These are phyloP conservation scores for Komagataella populi DNA, from an alignment of 805 yeast species.

Conservation along the genomic window DNA sequence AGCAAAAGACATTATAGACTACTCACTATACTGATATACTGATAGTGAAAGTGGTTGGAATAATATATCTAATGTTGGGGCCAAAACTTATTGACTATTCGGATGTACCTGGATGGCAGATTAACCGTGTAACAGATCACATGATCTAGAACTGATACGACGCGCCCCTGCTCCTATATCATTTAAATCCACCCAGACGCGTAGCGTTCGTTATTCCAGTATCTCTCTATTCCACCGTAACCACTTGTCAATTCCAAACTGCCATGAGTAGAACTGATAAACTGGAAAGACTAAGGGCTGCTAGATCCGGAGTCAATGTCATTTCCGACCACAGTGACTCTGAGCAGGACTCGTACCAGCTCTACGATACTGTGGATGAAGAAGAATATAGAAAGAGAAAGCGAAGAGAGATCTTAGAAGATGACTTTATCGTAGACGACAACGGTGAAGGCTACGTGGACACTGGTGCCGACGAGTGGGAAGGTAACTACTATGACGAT, in stretches of 20 bases:
- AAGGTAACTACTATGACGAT: constrained; percentile 42
- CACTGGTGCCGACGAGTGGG: constrained; percentile 89
- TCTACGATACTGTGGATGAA: constrained; percentile 86
- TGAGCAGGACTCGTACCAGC: constrained; percentile 23
- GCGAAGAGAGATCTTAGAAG: constrained; percentile 69
- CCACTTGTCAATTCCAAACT: background rate
- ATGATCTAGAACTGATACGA: background rate
- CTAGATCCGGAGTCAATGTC: constrained; percentile 28
- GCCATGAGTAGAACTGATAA: constrained; percentile 30
- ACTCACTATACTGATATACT: background rate
- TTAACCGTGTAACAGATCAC: background rate
- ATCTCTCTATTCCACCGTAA: background rate
- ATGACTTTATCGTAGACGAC: constrained; percentile 91
- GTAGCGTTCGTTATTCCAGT: background rate
- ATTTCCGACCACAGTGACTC: constrained; percentile 24
- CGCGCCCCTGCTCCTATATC: background rate
- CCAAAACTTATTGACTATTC: background rate
- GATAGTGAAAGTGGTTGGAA: background rate
- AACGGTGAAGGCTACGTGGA: constrained; percentile 91
- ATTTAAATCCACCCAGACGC: background rate
- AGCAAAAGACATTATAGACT: constrained; percentile 36
- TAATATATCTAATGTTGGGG: background rate
- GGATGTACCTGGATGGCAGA: background rate
- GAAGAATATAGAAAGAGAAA: constrained; percentile 62
- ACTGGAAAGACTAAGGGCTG: constrained; percentile 48